These are phyloP conservation scores for Ballota nigra DNA, from an alignment of 257 asterid species.

Conservation along the genomic window DNA sequence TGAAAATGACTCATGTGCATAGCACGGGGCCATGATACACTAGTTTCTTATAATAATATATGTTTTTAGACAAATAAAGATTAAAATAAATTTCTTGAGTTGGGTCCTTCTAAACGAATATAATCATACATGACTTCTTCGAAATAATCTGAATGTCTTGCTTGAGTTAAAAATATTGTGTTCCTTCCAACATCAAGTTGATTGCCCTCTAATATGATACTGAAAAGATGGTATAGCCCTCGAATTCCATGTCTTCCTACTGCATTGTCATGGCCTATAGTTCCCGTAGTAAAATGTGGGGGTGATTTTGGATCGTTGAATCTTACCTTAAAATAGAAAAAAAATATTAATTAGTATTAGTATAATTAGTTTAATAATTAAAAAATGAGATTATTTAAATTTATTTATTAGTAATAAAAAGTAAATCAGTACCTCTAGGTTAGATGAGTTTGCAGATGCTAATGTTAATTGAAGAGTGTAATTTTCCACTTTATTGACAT, in stretches of 20 bases:
- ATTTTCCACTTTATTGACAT: constrained; percentile 21
- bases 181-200: constrained; percentile 38
- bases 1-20: no score
- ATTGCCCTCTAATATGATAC: constrained; percentile 26
- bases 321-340: constrained; percentile 34
- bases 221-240: constrained; percentile 40
- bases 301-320: constrained; percentile 31
- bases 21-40: no score
- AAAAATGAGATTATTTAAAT: no score
- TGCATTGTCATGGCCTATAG: constrained; percentile 56
- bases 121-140: constrained; percentile 51
- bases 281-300: constrained; percentile 39
- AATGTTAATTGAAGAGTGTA: constrained; percentile 75
- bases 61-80: not conserved
- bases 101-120: constrained; percentile 27
- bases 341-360: no score
- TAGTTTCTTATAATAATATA: no score
- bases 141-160: constrained; percentile 19
- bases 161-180: constrained; percentile 42
- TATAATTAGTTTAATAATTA: no score
- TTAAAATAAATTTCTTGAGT: not conserved
- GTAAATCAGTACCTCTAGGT: constrained; percentile 34
- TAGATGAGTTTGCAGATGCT: constrained; percentile 58
- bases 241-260: constrained; percentile 60
- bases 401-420: no score